Base-by-base conservation (phyloP, 2,329 filamentous ascomycete genomes). In the Calcarisporium arbuscula region DNA sequence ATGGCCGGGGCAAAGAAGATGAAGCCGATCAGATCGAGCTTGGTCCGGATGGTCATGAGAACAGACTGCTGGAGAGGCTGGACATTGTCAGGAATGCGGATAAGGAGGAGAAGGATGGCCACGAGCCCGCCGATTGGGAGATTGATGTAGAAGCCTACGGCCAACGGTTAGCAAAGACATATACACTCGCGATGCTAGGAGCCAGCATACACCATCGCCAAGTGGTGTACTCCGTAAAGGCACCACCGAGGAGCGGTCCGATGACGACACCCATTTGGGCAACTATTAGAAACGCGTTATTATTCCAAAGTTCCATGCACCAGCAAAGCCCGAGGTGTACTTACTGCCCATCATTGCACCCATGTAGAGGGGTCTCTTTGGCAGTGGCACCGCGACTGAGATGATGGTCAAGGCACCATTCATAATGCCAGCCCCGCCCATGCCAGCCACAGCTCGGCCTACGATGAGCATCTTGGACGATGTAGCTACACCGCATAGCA, bases 371-470 rank as follows among this genome's bases (percentile, higher is more conserved):
- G 50, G 46, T 7, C 48, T 38, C 28, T 43, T 42, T 15, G 38
- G 28, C 9, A 46, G 45, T n/a, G 44, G 40, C 1, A 52, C 55
- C 10, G 49, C 39, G 32, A 56, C 65, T 1, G 54, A 65, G 35
- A 67, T 62, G 39, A 69, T 67, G 4, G 56, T 67, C 51, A 67
- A 62, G 3, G 56, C 56, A 0, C 67, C 67, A 1, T 54, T 57
- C 31, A 57, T 58, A 9, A 72, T 47, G 2, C 62, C 70, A 5
- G 70, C 61, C 2, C 62, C 60, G 3, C 57, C 53, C 19, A 67
- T 52, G 23, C 57, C 59, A 8, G 61, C 56, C n/a, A 69, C 61
- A 27, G 67, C 67, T 31, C 67, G 63, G 37, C 67, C 68, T 45
- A 63, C 58, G 23, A 70, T 62, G 8, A 67, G 60, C 15, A 61